Base-by-base conservation (phyloP, 2,329 filamentous ascomycete genomes). In the Thelonectria olida region DNA sequence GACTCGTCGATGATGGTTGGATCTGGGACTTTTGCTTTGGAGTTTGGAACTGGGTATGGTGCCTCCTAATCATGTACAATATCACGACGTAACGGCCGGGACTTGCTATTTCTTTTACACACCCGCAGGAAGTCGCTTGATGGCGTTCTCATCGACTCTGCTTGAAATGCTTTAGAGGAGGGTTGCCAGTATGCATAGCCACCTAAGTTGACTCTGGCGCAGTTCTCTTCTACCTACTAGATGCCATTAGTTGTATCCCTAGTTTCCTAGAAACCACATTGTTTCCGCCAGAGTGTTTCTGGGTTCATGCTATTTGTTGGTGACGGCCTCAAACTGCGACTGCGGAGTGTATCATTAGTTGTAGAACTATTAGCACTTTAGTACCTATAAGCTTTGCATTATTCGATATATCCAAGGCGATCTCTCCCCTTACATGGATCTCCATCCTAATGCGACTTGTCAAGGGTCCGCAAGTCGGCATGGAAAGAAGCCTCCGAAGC, bases 91-190 rank as follows among this genome's bases (percentile, higher is more conserved):
- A 38, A 61, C 47, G 58, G 39, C 39, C 15, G 45, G 20, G 28
- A 23, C 39, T 22, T 20, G n/a, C n/a, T n/a, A n/a, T 23, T 6
- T 5, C 27, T 51, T 49, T 44, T 42, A n/a, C 62, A 34, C 47
- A 54, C 15, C 25, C 13, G 22, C 27, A 23, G 9, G 15, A 12
- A 47, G 50, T 28, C 17, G 38, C 19, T 47, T 20, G 13, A 23
- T 41, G 31, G 13, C 39, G 31, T 45, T 45, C 23, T 45, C 52
- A 34, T 34, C 41, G 17, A 60, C 54, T 47, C 27, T 39, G 45
- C n/a, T 56, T 66, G 66, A 65, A 65, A 58, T 61, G 63, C 39
- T 50, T 51, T 62, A 62, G 64, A 71, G 44, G 19, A 9, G 19
- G 3, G 23, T 47, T n/a, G 17, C 5, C 6, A 47, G n/a, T 5